phyloP scores from a whole-genome alignment of 306 rosid species.

The Lagenaria siceraria region DNA sequence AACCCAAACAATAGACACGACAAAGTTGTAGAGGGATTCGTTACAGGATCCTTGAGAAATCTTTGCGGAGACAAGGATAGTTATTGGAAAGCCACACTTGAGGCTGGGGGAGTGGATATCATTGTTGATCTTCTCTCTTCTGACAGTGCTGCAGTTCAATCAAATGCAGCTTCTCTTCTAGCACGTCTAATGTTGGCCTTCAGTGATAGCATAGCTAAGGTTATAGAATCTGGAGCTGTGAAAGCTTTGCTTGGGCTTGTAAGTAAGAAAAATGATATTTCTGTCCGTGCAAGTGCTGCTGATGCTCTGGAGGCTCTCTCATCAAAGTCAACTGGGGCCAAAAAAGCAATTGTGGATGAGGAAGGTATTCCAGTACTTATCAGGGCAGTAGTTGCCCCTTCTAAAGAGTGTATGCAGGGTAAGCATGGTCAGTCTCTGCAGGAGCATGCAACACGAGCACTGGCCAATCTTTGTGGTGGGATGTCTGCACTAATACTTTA shows the following conservation, averaged over 20 bases:
- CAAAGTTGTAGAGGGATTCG: constrained; percentile 87
- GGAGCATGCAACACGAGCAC: constrained; percentile 70
- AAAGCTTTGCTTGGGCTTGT: constrained; percentile 70
- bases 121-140: constrained; percentile 81
- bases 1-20: constrained; percentile 62
- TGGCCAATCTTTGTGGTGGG: constrained; percentile 91
- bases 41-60: constrained; percentile 93
- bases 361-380: constrained; percentile 75
- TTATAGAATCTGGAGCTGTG: constrained; percentile 87
- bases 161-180: constrained; percentile 91
- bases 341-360: constrained; percentile 59
- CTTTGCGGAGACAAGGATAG: constrained; percentile 89
- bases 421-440: constrained; percentile 64
- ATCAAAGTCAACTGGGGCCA: constrained; percentile 60
- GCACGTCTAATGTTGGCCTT: constrained; percentile 89
- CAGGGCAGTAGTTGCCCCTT: constrained; percentile 94
- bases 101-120: constrained; percentile 93
- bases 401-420: constrained; percentile 88
- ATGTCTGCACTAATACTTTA: constrained; percentile 69
- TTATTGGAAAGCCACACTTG: constrained; percentile 89
- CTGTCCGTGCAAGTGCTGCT: constrained; percentile 97
- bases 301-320: constrained; percentile 93
- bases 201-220: constrained; percentile 87
- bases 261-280: constrained; percentile 61
- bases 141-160: constrained; percentile 75